These are phyloP conservation scores for Gynochthodes officinalis DNA, from an alignment of 257 asterid genomes.

Conservation along the genomic window DNA sequence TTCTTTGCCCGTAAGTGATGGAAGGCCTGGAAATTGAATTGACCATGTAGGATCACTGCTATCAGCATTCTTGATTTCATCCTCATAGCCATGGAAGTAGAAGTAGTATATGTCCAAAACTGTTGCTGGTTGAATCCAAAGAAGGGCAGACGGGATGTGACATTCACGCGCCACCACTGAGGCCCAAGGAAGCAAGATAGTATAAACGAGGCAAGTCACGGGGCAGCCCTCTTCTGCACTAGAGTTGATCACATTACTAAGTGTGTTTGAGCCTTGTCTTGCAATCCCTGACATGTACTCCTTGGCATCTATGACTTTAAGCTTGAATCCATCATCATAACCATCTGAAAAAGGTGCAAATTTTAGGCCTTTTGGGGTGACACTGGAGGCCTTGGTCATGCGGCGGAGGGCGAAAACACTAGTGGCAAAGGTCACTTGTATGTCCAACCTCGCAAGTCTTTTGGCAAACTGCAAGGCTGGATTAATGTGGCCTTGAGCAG, in stretches of 20 bases:
- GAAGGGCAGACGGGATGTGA: slow-evolving; percentile 33
- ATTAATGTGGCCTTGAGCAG: slow-evolving; percentile 37
- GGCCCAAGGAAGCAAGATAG: slow-evolving; percentile 33
- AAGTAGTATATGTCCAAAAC: slow-evolving; percentile 28
- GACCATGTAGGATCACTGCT: slow-evolving; percentile 16
- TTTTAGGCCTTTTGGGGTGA: slow-evolving; percentile 11
- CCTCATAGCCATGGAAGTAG: slow-evolving; percentile 33
- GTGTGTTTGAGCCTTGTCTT: slow-evolving; percentile 16
- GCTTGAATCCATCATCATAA: slow-evolving; percentile 22
- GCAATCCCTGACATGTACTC: slow-evolving; percentile 22
- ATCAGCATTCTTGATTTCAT: slow-evolving; percentile 14
- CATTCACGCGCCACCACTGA: slow-evolving; percentile 32
- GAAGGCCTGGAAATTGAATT: slow-evolving; percentile 33
- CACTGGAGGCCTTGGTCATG: slow-evolving; percentile 6
- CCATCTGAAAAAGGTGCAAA: slow-evolving; percentile 26
- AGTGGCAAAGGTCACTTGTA: slow-evolving; percentile 25
- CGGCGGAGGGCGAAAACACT: slow-evolving; percentile 16
- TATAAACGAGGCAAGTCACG: slow-evolving; percentile 26
- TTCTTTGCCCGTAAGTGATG: slow-evolving; percentile 17
- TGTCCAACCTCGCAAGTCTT: slow-evolving; percentile 17
- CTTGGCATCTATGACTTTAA: not conserved
- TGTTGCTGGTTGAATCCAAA: slow-evolving; percentile 41
- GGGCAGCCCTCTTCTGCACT: slow-evolving; percentile 18
- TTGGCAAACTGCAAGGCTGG: slow-evolving; percentile 31
- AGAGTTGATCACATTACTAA: slow-evolving; percentile 19